Conservation (phyloP, 306 rosid species). For the Dryas octopetala region DNA sequence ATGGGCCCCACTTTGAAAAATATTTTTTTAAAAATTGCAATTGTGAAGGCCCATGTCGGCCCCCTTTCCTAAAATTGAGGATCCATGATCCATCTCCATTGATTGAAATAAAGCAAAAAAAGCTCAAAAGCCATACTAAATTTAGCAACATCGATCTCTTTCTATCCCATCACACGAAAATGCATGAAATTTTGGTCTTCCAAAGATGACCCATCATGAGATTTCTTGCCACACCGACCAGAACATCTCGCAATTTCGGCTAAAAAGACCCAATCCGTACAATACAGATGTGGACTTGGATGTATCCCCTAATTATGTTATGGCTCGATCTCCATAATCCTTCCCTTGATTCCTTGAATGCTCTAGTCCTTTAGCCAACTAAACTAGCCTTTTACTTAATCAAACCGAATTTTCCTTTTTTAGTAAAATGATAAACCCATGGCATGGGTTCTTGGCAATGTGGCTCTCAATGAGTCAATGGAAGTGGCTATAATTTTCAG, state of each 20-base stretch:
- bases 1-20: constrained; percentile 22
- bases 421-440: too few relatives aligned
- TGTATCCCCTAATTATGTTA: too few relatives aligned
- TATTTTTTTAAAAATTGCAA: neutral
- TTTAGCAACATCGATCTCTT: constrained; percentile 11
- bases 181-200: neutral
- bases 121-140: constrained; percentile 1
- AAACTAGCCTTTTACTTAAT: too few relatives aligned
- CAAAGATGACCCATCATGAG: neutral
- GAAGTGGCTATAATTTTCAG: too few relatives aligned
- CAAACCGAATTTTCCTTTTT: too few relatives aligned
- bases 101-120: neutral
- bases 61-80: constrained; percentile 29
- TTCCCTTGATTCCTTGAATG: too few relatives aligned
- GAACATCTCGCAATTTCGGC: neutral
- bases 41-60: constrained; percentile 24
- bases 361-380: too few relatives aligned
- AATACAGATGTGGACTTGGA: neutral
- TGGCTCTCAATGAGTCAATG: too few relatives aligned
- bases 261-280: neutral
- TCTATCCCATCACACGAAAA: neutral
- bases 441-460: too few relatives aligned
- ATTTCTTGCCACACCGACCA: neutral
- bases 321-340: too few relatives aligned
- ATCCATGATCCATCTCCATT: neutral